Evolutionary conservation across 805 yeast genomes (phyloP).

Genomic region (Wickerhamiella sorbophila): DNA sequence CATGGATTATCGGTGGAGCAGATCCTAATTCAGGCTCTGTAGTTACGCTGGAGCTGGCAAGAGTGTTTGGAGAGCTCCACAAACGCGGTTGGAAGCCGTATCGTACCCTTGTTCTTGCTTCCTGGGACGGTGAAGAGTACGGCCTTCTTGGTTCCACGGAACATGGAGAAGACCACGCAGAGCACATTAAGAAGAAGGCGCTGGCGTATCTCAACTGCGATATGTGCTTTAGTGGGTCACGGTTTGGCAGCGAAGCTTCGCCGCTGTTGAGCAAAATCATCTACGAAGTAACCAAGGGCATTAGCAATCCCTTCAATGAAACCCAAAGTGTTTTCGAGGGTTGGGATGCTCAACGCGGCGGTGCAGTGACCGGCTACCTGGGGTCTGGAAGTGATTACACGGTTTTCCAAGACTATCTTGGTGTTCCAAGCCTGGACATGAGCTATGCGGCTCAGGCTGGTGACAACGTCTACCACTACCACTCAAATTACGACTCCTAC

Average conservation of each 20-base stretch:
- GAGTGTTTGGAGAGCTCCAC: slow-evolving; percentile 39
- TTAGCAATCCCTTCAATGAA: slow-evolving; percentile 33
- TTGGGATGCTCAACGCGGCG: slow-evolving; percentile 21
- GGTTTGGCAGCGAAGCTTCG: slow-evolving; percentile 39
- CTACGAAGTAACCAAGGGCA: slow-evolving; percentile 30
- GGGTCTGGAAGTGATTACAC: slow-evolving; percentile 62
- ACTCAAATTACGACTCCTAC: slow-evolving; percentile 58
- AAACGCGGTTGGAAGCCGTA: slow-evolving; percentile 57
- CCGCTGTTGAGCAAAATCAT: slow-evolving; percentile 42
- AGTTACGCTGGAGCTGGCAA: slow-evolving; percentile 45
- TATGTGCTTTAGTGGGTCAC: slow-evolving; percentile 44
- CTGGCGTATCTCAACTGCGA: slow-evolving; percentile 61
- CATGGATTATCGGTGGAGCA: slow-evolving; percentile 71
- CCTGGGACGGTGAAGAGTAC: slow-evolving; percentile 74
- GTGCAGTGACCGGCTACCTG: slow-evolving; percentile 31
- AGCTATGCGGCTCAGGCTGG: slow-evolving; percentile 34
- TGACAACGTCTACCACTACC: slow-evolving; percentile 60
- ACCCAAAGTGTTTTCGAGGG: slow-evolving; percentile 23
- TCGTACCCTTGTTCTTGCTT: slow-evolving; percentile 52
- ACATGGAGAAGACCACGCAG: slow-evolving; percentile 48
- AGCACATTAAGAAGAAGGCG: slow-evolving; percentile 33
- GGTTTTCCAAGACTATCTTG: slow-evolving; percentile 30
- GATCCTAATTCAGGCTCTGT: slow-evolving; percentile 72
- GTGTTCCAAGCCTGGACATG: slow-evolving; percentile 36
- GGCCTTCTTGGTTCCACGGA: slow-evolving; percentile 69